phyloP scores from a whole-genome alignment of 148 eudicot genomes.

The Dianthus caryophyllus region DNA sequence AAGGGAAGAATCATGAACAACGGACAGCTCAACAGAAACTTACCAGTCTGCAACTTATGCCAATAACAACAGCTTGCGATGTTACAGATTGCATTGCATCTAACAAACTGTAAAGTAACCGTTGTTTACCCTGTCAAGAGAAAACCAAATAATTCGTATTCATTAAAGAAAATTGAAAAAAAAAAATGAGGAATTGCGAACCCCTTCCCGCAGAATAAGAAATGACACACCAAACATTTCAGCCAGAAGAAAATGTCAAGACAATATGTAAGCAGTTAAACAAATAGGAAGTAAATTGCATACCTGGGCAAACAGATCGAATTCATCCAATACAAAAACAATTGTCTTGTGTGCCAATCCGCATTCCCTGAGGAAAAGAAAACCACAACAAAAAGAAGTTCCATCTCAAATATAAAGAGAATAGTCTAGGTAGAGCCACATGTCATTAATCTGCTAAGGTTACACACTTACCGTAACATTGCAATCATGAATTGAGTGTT shows the following conservation, averaged over 20 bases:
- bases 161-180: not conserved
- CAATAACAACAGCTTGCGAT: constrained; percentile 88
- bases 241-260: not conserved
- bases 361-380: constrained; percentile 61
- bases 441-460: constrained; percentile 2
- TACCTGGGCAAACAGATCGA: constrained; percentile 90
- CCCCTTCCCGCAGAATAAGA: not conserved
- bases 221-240: not conserved
- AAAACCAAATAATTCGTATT: not conserved
- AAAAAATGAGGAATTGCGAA: not conserved
- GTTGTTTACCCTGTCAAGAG: constrained; percentile 80
- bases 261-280: not conserved
- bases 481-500: constrained; percentile 75
- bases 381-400: constrained; percentile 2
- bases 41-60: constrained; percentile 88
- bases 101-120: constrained; percentile 80
- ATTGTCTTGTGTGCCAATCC: constrained; percentile 96
- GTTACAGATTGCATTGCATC: constrained; percentile 98
- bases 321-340: constrained; percentile 81
- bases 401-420: not conserved
- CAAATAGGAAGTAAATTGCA: constrained; percentile 14
- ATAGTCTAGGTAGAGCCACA: not conserved
- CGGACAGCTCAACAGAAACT: constrained; percentile 17
- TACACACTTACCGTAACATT: constrained; percentile 63
- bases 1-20: not conserved